Percentiles rank a stretch among this genome's conserved stretches.
Conservation (phyloP, 2,329 filamentous ascomycete species). For the Talaromyces amestolkiae region DNA sequence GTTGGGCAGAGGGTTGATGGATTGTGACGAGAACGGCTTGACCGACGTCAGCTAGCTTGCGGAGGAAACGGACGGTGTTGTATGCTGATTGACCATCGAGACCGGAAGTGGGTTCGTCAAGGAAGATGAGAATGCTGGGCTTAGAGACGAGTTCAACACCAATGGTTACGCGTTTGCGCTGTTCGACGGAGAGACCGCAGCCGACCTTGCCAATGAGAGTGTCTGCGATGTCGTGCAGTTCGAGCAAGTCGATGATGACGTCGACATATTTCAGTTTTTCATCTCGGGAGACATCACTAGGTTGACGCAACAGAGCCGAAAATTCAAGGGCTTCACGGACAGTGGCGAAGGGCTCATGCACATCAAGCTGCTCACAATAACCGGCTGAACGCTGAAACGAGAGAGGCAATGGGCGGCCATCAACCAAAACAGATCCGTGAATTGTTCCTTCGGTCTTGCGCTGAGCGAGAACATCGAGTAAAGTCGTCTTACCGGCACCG, state of each 20-base stretch:
- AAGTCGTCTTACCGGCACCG: constrained; percentile 72
- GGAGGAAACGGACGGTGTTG: constrained; percentile 64
- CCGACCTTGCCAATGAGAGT: constrained; percentile 54
- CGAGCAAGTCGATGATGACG: constrained; percentile 62
- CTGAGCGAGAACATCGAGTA: constrained; percentile 72
- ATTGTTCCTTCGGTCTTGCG: constrained; percentile 64
- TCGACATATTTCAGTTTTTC: constrained; percentile 66
- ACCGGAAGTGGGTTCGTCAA: constrained; percentile 69
- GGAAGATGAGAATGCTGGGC: constrained; percentile 64
- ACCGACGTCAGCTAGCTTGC: constrained; percentile 62
- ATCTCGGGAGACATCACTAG: constrained; percentile 48
- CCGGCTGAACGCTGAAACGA: constrained; percentile 67
- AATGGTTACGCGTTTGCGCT: constrained; percentile 68
- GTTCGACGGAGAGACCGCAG: constrained; percentile 58
- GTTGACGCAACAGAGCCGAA: constrained; percentile 61
- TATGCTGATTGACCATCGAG: constrained; percentile 66
- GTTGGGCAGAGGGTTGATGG: constrained; percentile 64
- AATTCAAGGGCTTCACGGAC: constrained; percentile 66
- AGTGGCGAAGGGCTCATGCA: constrained; percentile 65
- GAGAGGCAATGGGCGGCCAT: constrained; percentile 58
- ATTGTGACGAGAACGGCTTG: constrained; percentile 70
- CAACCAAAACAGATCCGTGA: constrained; percentile 63
- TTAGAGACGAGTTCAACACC: constrained; percentile 69
- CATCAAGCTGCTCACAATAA: constrained; percentile 67
- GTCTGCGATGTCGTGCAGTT: constrained; percentile 62